Base-by-base conservation (phyloP, 305 asterid species). In the Caryopteris hybrid region DNA sequence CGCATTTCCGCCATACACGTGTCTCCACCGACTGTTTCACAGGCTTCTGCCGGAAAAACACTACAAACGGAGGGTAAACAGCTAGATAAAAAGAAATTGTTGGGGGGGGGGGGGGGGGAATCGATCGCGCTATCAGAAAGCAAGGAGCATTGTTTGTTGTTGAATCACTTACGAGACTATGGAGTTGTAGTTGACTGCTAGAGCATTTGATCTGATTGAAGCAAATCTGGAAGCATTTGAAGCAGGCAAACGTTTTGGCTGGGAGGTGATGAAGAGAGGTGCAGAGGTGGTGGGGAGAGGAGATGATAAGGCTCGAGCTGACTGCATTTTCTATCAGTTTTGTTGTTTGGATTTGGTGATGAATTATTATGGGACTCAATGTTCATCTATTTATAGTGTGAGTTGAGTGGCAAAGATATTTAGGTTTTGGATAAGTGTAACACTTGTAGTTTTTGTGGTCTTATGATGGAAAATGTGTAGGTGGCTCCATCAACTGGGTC, bases 31-130 rank as follows among this genome's bases (percentile, higher is more conserved):
- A 75, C 63, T 33, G 81, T 79, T 34, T 83, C 85, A 29, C 87
- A 83, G 13, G 87, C 84, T 72, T 82, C 87, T 48, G 83, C 83
- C n/a, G 81, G 87, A 48, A 82, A 82, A 10, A 79, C 83, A 13
- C 84, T 82, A 31, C 57, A 42, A 46, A 34, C 2, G 5, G 7
- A 52, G 2, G 58, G 52, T 46, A 59, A 52, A 0, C 3, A 43
- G 31, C 9, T 7, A 46, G 6, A 63, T 23, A 41, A 43, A 64
- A 8, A 21, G 8, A 12, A 13, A 9, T 2, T 57, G 53, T 63
- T 74, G n/a, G n/a, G n/a, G n/a, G n/a, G n/a, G n/a, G n/a, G n/a
- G n/a, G n/a, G n/a, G n/a, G n/a, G n/a, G n/a, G n/a, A n/a, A n/a
- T n/a, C n/a, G n/a, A n/a, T n/a, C n/a, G n/a, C n/a, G n/a, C n/a